Conservation (phyloP, 73 alveolate genomes). For the Paramecium sexaurelia region DNA sequence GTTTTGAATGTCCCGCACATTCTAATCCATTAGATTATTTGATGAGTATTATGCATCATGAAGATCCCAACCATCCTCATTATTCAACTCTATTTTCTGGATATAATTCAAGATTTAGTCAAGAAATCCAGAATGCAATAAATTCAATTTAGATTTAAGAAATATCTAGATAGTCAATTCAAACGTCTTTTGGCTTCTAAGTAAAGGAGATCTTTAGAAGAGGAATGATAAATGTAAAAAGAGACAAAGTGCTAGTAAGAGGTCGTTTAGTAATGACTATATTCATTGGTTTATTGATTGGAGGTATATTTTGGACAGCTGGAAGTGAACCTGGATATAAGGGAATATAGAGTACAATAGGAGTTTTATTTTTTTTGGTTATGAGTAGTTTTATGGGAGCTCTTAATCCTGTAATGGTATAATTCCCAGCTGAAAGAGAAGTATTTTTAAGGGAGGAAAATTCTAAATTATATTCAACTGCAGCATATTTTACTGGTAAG, state of each 20-base stretch:
- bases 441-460: conserved; percentile 79
- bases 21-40: conserved; percentile 82
- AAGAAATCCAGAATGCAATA: not conserved
- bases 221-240: conserved; percentile 29
- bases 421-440: conserved; percentile 76
- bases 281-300: not conserved
- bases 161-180: not conserved
- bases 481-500: conserved; percentile 72
- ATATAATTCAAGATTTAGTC: not conserved
- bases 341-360: conserved; percentile 32
- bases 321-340: not conserved
- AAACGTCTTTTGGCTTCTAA: conserved; percentile 32
- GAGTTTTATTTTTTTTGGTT: conserved; percentile 62
- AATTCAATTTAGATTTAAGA: not conserved
- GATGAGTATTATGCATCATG: conserved; percentile 61
- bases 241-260: not conserved
- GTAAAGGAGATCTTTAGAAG: conserved; percentile 13
- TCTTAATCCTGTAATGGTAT: conserved; percentile 45
- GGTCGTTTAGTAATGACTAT: conserved; percentile 17
- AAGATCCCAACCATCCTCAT: not conserved
- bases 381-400: conserved; percentile 62
- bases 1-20: conserved; percentile 71
- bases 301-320: conserved; percentile 40
- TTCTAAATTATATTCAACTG: conserved; percentile 62
- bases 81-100: not conserved